A percentile compares a stretch with the other conserved stretches of the same genome.
Conservation (phyloP, 2,329 filamentous ascomycete genomes). For the Calonectria crousiana region DNA sequence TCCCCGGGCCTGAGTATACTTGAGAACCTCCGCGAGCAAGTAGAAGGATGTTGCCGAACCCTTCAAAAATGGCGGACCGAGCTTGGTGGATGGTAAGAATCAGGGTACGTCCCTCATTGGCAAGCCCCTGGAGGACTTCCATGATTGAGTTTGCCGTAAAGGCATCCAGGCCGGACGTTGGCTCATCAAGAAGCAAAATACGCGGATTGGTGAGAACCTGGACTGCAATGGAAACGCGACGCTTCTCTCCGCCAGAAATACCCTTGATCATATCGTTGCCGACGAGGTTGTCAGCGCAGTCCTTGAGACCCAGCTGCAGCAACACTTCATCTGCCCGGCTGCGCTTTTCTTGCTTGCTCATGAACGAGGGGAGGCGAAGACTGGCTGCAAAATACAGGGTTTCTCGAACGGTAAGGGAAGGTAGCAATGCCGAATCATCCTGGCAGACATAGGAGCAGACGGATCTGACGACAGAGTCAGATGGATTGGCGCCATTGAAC, state of each 20-base stretch:
- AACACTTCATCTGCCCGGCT: slow-evolving; percentile 78
- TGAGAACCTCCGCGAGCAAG: slow-evolving; percentile 77
- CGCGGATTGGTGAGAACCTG: slow-evolving; percentile 82
- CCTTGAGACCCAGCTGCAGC: slow-evolving; percentile 81
- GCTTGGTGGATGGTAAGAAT: slow-evolving; percentile 85
- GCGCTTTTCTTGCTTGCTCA: slow-evolving; percentile 76
- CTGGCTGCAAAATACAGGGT: slow-evolving; percentile 79
- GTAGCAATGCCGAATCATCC: slow-evolving; percentile 80
- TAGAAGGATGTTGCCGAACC: slow-evolving; percentile 79
- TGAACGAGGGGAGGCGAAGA: slow-evolving; percentile 76
- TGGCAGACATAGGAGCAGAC: slow-evolving; percentile 84
- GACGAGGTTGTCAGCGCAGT: slow-evolving; percentile 81
- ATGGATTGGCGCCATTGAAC: slow-evolving; percentile 78
- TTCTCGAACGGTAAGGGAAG: slow-evolving; percentile 81
- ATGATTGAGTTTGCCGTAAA: slow-evolving; percentile 84
- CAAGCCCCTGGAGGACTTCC: slow-evolving; percentile 77
- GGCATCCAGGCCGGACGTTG: slow-evolving; percentile 80
- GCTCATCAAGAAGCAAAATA: slow-evolving; percentile 80
- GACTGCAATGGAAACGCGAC: slow-evolving; percentile 81
- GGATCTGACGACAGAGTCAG: slow-evolving; percentile 76
- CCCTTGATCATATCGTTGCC: slow-evolving; percentile 81
- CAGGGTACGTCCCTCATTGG: slow-evolving; percentile 79
- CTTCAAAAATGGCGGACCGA: slow-evolving; percentile 77
- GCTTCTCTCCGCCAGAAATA: slow-evolving; percentile 84
- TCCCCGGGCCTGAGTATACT: slow-evolving; percentile 74